phyloP scores from a whole-genome alignment of 2,329 filamentous ascomycete species.

The Xylaria multiplex region DNA sequence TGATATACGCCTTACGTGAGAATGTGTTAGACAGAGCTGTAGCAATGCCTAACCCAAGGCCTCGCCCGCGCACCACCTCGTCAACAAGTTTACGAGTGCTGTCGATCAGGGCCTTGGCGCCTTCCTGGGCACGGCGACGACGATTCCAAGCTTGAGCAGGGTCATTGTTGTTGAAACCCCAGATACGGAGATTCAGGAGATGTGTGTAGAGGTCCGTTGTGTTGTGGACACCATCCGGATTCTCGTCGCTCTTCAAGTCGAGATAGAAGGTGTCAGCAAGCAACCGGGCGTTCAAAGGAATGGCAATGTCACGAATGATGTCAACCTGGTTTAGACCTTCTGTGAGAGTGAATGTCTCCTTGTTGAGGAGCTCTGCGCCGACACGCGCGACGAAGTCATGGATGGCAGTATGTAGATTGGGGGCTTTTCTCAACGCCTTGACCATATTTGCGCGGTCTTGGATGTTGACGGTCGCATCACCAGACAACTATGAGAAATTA shows the following conservation, averaged over 20 bases:
- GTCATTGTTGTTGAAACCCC: conserved; percentile 60
- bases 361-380: conserved; percentile 54
- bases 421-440: conserved; percentile 50
- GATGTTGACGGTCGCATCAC: conserved; percentile 49
- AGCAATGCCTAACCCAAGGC: conserved; percentile 44
- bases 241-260: conserved; percentile 65
- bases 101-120: conserved; percentile 51
- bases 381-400: conserved; percentile 49
- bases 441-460: conserved; percentile 47
- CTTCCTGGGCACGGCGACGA: conserved; percentile 55
- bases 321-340: conserved; percentile 55
- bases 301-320: conserved; percentile 64
- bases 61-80: conserved; percentile 49
- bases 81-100: conserved; percentile 55
- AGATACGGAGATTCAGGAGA: conserved; percentile 57
- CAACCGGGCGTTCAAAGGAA: conserved; percentile 66
- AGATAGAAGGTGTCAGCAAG: conserved; percentile 67
- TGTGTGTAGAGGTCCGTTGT: conserved; percentile 55
- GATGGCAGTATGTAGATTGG: conserved; percentile 48
- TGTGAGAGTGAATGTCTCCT: conserved; percentile 52
- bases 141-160: conserved; percentile 59
- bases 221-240: conserved; percentile 60
- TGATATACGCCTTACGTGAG: conserved; percentile 46
- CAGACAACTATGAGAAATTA: conserved; percentile 42
- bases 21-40: conserved; percentile 46